Conservation (phyloP, 495 filamentous ascomycete genomes). For the Chaetomidium leptoderma region DNA sequence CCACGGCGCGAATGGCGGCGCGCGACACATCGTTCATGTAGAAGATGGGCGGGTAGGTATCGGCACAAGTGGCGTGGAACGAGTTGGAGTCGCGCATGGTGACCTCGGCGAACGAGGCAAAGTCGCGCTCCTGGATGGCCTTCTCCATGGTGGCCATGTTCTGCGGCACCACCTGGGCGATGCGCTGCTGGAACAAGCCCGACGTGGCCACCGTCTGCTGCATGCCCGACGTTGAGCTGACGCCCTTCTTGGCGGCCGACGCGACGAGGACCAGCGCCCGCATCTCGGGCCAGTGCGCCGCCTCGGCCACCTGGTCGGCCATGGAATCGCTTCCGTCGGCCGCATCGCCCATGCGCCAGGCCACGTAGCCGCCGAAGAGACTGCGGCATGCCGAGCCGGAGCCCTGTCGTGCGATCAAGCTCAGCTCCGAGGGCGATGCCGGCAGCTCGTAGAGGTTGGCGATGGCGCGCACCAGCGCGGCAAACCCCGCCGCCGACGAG, state of each 20-base stretch:
- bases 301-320: conserved; percentile 81
- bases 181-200: conserved; percentile 70
- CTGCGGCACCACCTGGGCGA: conserved; percentile 67
- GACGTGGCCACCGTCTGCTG: conserved; percentile 90
- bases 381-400: conserved; percentile 89
- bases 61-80: conserved; percentile 92
- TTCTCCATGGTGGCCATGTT: conserved; percentile 84
- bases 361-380: conserved; percentile 92
- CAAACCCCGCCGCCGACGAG: conserved; percentile 88
- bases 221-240: conserved; percentile 88
- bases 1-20: conserved; percentile 80
- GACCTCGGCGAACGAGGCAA: conserved; percentile 78
- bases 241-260: conserved; percentile 89
- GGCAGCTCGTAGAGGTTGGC: conserved; percentile 86
- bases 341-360: conserved; percentile 72
- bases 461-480: conserved; percentile 87
- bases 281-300: conserved; percentile 92
- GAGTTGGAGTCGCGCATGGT: conserved; percentile 95
- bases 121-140: conserved; percentile 72
- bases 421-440: conserved; percentile 71
- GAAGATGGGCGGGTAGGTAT: conserved; percentile 95
- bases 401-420: conserved; percentile 87
- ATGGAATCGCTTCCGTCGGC: conserved; percentile 76
- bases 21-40: conserved; percentile 92
- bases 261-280: conserved; percentile 85